Evolutionary conservation across 208 protist genomes (phyloP).

Genomic region (Crithidia fasciculata): DNA sequence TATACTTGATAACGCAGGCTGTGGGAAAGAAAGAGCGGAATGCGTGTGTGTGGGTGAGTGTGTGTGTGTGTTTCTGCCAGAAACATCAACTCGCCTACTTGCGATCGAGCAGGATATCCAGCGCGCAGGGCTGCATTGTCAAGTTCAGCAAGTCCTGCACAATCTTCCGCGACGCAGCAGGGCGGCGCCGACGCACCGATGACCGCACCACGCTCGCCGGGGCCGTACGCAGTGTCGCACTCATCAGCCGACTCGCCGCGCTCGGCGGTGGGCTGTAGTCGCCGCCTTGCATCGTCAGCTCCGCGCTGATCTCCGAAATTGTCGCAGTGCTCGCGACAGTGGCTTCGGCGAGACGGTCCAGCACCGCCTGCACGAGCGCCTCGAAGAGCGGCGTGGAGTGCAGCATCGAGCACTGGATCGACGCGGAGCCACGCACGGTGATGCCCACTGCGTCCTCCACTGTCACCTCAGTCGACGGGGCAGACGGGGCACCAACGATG

Average conservation of each 20-base stretch:
- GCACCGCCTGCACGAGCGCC: slow-evolving; percentile 64
- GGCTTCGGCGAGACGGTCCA: slow-evolving; percentile 62
- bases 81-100: slow-evolving; percentile 16
- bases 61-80: not conserved
- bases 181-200: slow-evolving; percentile 17
- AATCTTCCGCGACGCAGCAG: slow-evolving; percentile 38
- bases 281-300: slow-evolving; percentile 19
- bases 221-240: not conserved
- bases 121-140: slow-evolving; percentile 69
- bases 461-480: slow-evolving; percentile 42
- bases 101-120: slow-evolving; percentile 75
- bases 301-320: slow-evolving; percentile 39
- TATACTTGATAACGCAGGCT: no score
- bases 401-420: slow-evolving; percentile 64
- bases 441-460: slow-evolving; percentile 65
- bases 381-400: slow-evolving; percentile 53
- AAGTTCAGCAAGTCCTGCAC: slow-evolving; percentile 79
- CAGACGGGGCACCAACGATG: not conserved
- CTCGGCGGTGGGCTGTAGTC: not conserved
- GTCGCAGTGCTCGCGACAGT: slow-evolving; percentile 50
- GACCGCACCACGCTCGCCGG: not conserved
- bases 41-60: not conserved
- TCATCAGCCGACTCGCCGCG: not conserved
- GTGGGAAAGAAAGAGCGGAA: not conserved
- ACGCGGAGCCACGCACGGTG: slow-evolving; percentile 65